Evolutionary conservation across 495 filamentous ascomycete species (phyloP).

Genomic region (Trichoderma parareesei): DNA sequence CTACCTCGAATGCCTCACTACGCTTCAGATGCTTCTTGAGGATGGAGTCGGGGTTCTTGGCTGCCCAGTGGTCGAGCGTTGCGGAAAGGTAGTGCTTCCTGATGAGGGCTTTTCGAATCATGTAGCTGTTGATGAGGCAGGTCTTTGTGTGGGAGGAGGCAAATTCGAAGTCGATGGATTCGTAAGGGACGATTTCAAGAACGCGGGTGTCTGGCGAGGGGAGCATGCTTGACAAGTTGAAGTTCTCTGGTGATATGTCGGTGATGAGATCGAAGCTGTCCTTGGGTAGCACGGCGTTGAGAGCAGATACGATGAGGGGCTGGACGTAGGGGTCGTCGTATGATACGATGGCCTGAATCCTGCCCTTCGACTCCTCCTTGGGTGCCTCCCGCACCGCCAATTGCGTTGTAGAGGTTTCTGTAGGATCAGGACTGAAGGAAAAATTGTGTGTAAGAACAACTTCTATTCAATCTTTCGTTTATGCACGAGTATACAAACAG

Average conservation of each 20-base stretch:
- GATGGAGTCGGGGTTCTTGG: slow-evolving; percentile 67
- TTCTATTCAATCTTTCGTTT: slow-evolving; percentile 9
- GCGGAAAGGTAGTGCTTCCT: slow-evolving; percentile 86
- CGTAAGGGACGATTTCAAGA: slow-evolving; percentile 82
- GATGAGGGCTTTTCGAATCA: slow-evolving; percentile 96
- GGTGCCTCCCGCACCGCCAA: not conserved
- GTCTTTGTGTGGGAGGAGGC: slow-evolving; percentile 50
- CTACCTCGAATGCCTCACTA: slow-evolving; percentile 78
- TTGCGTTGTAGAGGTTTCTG: not conserved
- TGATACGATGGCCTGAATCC: slow-evolving; percentile 68
- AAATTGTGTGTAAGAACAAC: slow-evolving; percentile 10
- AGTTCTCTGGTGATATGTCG: slow-evolving; percentile 12
- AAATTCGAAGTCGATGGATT: slow-evolving; percentile 74
- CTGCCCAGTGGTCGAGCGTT: slow-evolving; percentile 69
- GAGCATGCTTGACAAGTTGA: slow-evolving; percentile 25
- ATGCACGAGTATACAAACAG: slow-evolving; percentile 4
- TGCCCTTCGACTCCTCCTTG: slow-evolving; percentile 13
- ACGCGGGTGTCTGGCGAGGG: slow-evolving; percentile 38
- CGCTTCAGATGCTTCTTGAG: slow-evolving; percentile 63
- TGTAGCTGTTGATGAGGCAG: slow-evolving; percentile 68
- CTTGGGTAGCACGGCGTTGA: slow-evolving; percentile 53
- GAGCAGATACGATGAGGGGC: slow-evolving; percentile 65
- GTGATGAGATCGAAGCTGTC: slow-evolving; percentile 21
- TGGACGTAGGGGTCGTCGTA: slow-evolving; percentile 85
- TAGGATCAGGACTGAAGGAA: not conserved